Evolutionary conservation across 805 yeast species (phyloP), one percentile per base, ranked within the genome.

Genomic region (Ogataea degrootiae): DNA sequence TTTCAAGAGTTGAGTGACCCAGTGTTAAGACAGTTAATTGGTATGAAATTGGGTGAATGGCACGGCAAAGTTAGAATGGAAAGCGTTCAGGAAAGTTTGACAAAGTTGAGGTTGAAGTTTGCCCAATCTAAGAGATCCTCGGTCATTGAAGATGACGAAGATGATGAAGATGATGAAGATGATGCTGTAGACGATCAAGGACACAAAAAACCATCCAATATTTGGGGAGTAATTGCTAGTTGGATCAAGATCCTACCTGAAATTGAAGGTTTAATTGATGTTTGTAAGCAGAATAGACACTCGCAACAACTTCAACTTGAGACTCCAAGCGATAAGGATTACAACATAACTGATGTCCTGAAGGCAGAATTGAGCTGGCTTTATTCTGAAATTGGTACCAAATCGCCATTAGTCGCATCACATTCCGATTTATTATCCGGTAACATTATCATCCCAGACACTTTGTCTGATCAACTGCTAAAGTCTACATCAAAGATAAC

Each of bases 341-440:
- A 55, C 12, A 26, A 26, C 11, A 43, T 65, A 8, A 63, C 69
- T 26, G 70, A 66, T 5, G 70, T 76, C 15, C 63, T 86, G 4
- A 54, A 50, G 9, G 52, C 59, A 2, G 92, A 86, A 61, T 71
- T 84, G 16, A 57, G 48, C 14, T 84, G 89, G 89, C 59, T 82
- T 35, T 65, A 70, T 52, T 34, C 52, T 1, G 67, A 69, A 8
- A 62, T 83, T 14, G 65, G 62, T 3, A 43, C 57, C 6, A 64
- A 66, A 31, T 82, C 87, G 2, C 82, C 83, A 0, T 52, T 62
- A 6, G 91, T 85, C 1, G 74, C 83, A 7, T 76, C 83, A 16
- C 94, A 85, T 59, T 81, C 87, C 54, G 94, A 85, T 60, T 71
- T 85, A 42, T 69, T 85, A 29, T 75, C 85, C n/a, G 94, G 92